These are phyloP conservation scores for Inosperma sp. DNA, from an alignment of 768 basidiomycete species.

Conservation along the genomic window DNA sequence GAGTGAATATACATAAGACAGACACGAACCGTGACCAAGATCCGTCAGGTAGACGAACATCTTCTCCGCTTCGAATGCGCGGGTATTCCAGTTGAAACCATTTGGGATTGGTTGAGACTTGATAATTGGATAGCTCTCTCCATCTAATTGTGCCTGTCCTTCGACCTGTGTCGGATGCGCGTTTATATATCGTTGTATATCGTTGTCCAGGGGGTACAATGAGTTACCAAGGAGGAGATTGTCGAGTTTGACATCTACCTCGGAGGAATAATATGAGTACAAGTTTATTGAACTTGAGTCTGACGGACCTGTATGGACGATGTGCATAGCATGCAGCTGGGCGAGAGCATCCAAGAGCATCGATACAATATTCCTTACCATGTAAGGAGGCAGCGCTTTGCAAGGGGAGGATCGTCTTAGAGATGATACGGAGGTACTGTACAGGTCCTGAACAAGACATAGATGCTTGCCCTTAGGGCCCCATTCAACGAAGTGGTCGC, in stretches of 20 bases:
- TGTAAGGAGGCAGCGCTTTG: conserved; percentile 15
- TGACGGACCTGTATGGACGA: conserved; percentile 21
- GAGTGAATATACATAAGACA: background rate
- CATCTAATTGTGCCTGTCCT: conserved; percentile 4
- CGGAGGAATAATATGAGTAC: background rate
- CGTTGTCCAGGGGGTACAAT: conserved; percentile 4
- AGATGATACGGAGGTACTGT: conserved; percentile 18
- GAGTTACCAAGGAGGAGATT: conserved; percentile 22
- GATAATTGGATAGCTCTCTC: conserved; percentile 2
- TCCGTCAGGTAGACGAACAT: conserved; percentile 11
- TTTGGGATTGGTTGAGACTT: conserved; percentile 19
- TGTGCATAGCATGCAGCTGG: conserved; percentile 15
- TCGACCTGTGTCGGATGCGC: conserved; percentile 9
- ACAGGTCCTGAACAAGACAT: conserved; percentile 19
- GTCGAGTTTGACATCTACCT: conserved; percentile 23
- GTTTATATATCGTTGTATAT: conserved; percentile 9
- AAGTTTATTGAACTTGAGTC: background rate
- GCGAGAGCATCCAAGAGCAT: conserved; percentile 13
- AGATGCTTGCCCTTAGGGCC: conserved; percentile 19
- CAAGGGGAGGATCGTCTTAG: conserved; percentile 18
- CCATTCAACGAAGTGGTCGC: conserved; percentile 15
- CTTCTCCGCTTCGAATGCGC: conserved; percentile 15
- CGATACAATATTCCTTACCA: conserved; percentile 15
- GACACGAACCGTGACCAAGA: conserved; percentile 6
- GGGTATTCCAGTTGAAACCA: conserved; percentile 11